phyloP scores from a whole-genome alignment of 305 asterid genomes.

The Fraxinus ornus region DNA sequence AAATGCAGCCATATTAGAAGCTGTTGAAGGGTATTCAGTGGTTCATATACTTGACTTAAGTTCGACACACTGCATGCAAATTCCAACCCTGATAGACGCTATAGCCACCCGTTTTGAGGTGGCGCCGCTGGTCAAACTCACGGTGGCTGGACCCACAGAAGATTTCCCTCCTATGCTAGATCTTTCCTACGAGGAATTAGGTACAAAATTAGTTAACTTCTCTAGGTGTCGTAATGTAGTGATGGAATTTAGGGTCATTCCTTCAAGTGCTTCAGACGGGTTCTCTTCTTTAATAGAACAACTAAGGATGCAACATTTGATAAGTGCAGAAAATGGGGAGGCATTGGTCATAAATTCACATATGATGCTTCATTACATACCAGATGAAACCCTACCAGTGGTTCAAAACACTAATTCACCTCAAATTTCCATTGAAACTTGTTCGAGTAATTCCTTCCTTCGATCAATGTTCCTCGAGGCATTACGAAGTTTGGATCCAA shows the following conservation, averaged over 20 bases:
- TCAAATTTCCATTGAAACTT: background rate
- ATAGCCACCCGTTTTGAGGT: slow-evolving; percentile 51
- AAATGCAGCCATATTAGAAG: slow-evolving; percentile 69
- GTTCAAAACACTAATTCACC: background rate
- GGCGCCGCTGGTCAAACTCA: slow-evolving; percentile 70
- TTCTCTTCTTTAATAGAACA: slow-evolving; percentile 59
- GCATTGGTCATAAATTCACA: slow-evolving; percentile 86
- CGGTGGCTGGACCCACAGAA: slow-evolving; percentile 64
- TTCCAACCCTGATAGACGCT: slow-evolving; percentile 83
- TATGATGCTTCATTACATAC: slow-evolving; percentile 87
- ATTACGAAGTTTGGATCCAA: slow-evolving; percentile 62
- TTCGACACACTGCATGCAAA: slow-evolving; percentile 90
- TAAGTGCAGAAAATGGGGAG: slow-evolving; percentile 43
- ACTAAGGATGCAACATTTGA: slow-evolving; percentile 49
- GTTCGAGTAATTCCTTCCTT: slow-evolving; percentile 23
- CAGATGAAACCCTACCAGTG: slow-evolving; percentile 58
- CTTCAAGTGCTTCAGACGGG: slow-evolving; percentile 54
- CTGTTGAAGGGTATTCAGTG: slow-evolving; percentile 54
- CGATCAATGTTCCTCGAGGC: slow-evolving; percentile 58
- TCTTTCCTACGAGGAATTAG: slow-evolving; percentile 74
- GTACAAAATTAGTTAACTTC: slow-evolving; percentile 58
- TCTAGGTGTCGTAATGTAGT: slow-evolving; percentile 61
- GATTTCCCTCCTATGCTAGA: slow-evolving; percentile 76
- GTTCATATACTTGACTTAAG: slow-evolving; percentile 81
- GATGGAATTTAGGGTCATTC: slow-evolving; percentile 63